Conservation (phyloP, 1,139 yeast species). For the Pneumocystis jirovecii region DNA sequence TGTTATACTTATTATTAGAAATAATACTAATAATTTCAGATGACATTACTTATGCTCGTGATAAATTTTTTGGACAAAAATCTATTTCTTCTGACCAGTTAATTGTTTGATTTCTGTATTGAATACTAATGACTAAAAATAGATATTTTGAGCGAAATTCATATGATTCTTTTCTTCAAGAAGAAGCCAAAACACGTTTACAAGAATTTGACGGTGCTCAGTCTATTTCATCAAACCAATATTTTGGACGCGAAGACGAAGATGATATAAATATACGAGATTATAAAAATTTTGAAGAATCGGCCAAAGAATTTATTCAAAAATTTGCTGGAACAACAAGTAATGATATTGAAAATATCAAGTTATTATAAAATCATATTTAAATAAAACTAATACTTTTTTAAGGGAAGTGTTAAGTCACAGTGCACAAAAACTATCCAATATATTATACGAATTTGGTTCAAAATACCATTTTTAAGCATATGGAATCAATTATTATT, state of each 20-base stretch:
- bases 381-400: background rate
- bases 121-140: background rate
- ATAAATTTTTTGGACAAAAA: slow-evolving; percentile 75
- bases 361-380: background rate
- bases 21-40: slow-evolving; percentile 3
- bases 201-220: slow-evolving; percentile 75
- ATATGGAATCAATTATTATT: background rate
- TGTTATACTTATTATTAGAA: background rate
- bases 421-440: background rate
- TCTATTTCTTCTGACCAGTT: slow-evolving; percentile 72
- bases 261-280: slow-evolving; percentile 17
- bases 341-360: background rate
- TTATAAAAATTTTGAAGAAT: background rate
- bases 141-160: slow-evolving; percentile 61
- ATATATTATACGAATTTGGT: background rate
- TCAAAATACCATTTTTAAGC: background rate
- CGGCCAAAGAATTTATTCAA: background rate
- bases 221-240: slow-evolving; percentile 78
- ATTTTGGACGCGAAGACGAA: slow-evolving; percentile 75
- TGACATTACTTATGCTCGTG: slow-evolving; percentile 27
- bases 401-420: background rate
- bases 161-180: slow-evolving; percentile 61
- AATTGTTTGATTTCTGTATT: background rate
- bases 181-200: slow-evolving; percentile 65
- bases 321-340: background rate